Base-by-base conservation (phyloP, 2,329 filamentous ascomycete species). In the Fusarium penzigii region DNA sequence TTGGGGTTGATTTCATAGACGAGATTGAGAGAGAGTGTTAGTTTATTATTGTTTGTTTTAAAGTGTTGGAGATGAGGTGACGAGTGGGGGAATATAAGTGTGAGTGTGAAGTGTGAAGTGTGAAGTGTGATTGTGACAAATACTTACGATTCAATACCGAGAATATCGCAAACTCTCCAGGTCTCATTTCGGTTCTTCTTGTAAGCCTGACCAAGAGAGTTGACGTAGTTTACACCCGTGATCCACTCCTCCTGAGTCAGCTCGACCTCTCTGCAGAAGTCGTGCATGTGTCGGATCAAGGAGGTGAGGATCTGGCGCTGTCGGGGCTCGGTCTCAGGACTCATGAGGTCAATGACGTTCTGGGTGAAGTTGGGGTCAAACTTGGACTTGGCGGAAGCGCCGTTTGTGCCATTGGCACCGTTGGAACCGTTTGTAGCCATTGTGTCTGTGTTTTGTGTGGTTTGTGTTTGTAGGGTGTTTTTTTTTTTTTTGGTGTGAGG, bases 311-410 rank as follows among this genome's bases (percentile, higher is more conserved):
- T 77, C 58, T 83, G 75, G 53, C 85, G 81, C 64, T 84, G 81
- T 54, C 89, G 79, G 52, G 87, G 82, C 47, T 80, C 75, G 12
- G 84, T 84, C 64, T 88, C 84, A 63, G 87, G 85, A 48, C 87
- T 84, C 78, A 90, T 91, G 63, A 85, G 80, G 58, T 89, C 81
- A 68, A 92, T 78, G 72, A 91, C 87, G 70, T 85, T 80, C 62
- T 85, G 73, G 48, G 89, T 93, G 77, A 92, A 92, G 74, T 81
- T 82, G 63, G 89, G 89, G 70, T 93, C 89, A 75, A 89, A 91
- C 70, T 74, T 61, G 41, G 29, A 32, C n/a, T 32, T 29, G 48
- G 32, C 48, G 38, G 47, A 44, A 36, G 51, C 42, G 48, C 52
- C 54, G 46, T 59, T 58, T 42, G 44, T 38, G 45, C 49, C 49